These are phyloP conservation scores for Stephanodiscus triporus DNA, from an alignment of 108 stramenopile genomes.

Conservation along the genomic window DNA sequence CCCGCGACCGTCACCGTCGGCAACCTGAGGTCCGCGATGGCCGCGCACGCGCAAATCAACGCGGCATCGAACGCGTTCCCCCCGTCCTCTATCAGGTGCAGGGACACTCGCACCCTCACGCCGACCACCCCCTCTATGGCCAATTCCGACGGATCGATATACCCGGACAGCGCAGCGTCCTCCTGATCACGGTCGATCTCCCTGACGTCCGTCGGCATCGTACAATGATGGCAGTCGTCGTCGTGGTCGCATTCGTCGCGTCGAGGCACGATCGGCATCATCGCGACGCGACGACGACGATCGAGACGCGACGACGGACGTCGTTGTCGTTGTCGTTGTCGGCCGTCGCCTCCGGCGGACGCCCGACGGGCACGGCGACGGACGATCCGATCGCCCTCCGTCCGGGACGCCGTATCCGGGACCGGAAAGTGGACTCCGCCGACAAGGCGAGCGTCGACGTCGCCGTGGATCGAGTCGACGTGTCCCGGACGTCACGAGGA, in stretches of 20 bases:
- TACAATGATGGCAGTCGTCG: slow-evolving; percentile 37
- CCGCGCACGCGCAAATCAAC: slow-evolving; percentile 69
- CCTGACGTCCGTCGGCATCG: slow-evolving; percentile 31
- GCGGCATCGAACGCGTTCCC: slow-evolving; percentile 72
- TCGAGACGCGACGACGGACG: too few species aligned
- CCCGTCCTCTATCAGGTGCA: slow-evolving; percentile 60
- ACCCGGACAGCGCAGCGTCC: slow-evolving; percentile 38
- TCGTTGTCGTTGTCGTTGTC: too few species aligned
- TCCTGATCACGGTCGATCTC: slow-evolving; percentile 45
- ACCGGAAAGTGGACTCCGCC: slow-evolving; percentile 38
- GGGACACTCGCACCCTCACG: slow-evolving; percentile 63
- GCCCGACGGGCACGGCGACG: too few species aligned
- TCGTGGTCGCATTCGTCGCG: slow-evolving; percentile 43
- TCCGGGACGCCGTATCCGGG: slow-evolving; percentile 21
- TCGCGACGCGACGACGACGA: too few species aligned
- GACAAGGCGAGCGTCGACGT: slow-evolving; percentile 54
- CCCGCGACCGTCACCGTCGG: slow-evolving; percentile 52
- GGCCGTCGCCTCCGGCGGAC: too few species aligned
- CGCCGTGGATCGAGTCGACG: slow-evolving; percentile 56
- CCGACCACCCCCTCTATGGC: slow-evolving; percentile 52
- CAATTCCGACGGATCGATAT: slow-evolving; percentile 41
- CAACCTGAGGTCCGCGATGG: slow-evolving; percentile 64
- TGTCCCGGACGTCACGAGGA: slow-evolving; percentile 64
- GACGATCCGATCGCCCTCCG: slow-evolving; percentile 42
- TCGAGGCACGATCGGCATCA: too few species aligned